phyloP scores from a whole-genome alignment of 345 rosid genomes.

The Kandelia obovata region DNA sequence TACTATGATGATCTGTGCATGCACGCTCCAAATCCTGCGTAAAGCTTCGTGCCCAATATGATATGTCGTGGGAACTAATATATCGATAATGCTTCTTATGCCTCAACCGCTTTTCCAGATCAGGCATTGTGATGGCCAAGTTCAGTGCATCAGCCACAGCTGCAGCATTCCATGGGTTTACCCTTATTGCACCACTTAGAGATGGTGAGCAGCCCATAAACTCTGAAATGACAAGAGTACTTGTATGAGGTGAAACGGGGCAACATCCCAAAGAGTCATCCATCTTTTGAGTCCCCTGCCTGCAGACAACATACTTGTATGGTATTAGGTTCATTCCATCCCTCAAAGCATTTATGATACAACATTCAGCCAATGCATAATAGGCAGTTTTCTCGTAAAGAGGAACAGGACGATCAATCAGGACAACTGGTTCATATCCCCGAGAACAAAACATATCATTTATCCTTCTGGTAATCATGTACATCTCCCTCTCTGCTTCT shows the following conservation, averaged over 20 bases:
- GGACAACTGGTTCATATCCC: slow-evolving; percentile 38
- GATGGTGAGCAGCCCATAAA: slow-evolving; percentile 49
- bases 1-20: slow-evolving; percentile 34
- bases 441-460: slow-evolving; percentile 26
- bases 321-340: slow-evolving; percentile 50
- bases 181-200: slow-evolving; percentile 45
- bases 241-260: slow-evolving; percentile 22
- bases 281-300: slow-evolving; percentile 39
- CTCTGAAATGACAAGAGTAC: slow-evolving; percentile 44
- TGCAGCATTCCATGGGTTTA: slow-evolving; percentile 46
- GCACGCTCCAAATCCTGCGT: slow-evolving; percentile 42
- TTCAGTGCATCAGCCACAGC: slow-evolving; percentile 38
- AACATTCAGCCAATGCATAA: slow-evolving; percentile 41
- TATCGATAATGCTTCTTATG: slow-evolving; percentile 44
- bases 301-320: slow-evolving; percentile 36
- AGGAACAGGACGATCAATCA: slow-evolving; percentile 35
- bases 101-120: slow-evolving; percentile 33
- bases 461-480: slow-evolving; percentile 28
- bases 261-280: slow-evolving; percentile 29
- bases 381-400: slow-evolving; percentile 44
- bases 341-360: slow-evolving; percentile 42
- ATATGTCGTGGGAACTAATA: slow-evolving; percentile 37
- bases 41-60: slow-evolving; percentile 46
- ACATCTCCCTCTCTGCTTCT: slow-evolving; percentile 33
- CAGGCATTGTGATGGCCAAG: slow-evolving; percentile 28